A percentile compares a stretch with the other conserved stretches of the same genome.
These are phyloP conservation scores for Xylariaceae sp. DNA, from an alignment of 2,329 filamentous ascomycete species.

Conservation along the genomic window DNA sequence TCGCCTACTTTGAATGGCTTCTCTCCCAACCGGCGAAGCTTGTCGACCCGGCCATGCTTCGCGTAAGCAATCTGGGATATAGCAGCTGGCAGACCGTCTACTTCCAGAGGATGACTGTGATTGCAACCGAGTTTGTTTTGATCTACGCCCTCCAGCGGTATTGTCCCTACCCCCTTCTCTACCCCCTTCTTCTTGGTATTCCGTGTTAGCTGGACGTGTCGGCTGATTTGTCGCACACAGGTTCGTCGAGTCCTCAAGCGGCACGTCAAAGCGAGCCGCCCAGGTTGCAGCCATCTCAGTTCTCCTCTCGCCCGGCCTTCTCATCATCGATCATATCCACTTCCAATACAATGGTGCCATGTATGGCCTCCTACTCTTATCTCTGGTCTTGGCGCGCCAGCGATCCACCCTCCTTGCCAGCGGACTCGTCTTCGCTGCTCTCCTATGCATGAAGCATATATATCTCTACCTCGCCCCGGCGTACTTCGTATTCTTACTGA, in stretches of 20 bases:
- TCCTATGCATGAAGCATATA: slow-evolving; percentile 96
- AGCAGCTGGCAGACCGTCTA: slow-evolving; percentile 91
- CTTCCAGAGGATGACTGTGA: slow-evolving; percentile 87
- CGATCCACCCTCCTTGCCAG: slow-evolving; percentile 69
- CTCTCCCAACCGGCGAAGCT: slow-evolving; percentile 75
- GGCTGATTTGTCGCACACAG: slow-evolving; percentile 37
- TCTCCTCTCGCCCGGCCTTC: slow-evolving; percentile 80
- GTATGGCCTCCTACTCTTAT: slow-evolving; percentile 84
- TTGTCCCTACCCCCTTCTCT: slow-evolving; percentile 18
- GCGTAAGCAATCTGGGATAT: slow-evolving; percentile 74
- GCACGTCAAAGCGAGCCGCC: slow-evolving; percentile 63
- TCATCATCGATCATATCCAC: slow-evolving; percentile 95
- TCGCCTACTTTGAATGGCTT: slow-evolving; percentile 93
- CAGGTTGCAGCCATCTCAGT: slow-evolving; percentile 86
- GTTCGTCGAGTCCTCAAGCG: slow-evolving; percentile 67
- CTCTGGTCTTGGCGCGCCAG: slow-evolving; percentile 74
- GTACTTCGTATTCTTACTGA: slow-evolving; percentile 90
- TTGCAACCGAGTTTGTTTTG: slow-evolving; percentile 76
- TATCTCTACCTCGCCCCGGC: slow-evolving; percentile 94
- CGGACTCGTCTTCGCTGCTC: slow-evolving; percentile 73
- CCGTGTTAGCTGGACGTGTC: not conserved
- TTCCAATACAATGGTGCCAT: slow-evolving; percentile 99
- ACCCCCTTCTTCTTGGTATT: slow-evolving; percentile 1
- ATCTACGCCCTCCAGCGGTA: slow-evolving; percentile 76
- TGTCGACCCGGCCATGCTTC: slow-evolving; percentile 75